A percentile compares a stretch with the other conserved stretches of the same genome.
Conservation (phyloP, 108 stramenopile species). For the Fistulifera pelliculosa region DNA sequence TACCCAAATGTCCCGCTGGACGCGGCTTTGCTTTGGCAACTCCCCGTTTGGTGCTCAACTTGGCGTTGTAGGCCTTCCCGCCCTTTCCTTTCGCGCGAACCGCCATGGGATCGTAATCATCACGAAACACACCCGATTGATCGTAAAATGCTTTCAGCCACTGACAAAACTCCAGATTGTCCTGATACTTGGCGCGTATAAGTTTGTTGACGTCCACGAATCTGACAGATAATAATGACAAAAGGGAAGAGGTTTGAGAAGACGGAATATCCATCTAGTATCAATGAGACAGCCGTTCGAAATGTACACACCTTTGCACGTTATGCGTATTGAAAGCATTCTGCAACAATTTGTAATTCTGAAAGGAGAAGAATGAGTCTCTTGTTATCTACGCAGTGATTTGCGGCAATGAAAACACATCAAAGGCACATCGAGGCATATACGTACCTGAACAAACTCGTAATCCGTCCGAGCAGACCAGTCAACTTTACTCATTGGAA, state of each 20-base stretch:
- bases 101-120: conserved; percentile 85
- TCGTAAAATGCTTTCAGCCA: conserved; percentile 97
- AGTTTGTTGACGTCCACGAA: conserved; percentile 81
- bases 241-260: no score
- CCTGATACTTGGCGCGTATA: conserved; percentile 93
- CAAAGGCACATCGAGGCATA: no score
- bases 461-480: conserved; percentile 84
- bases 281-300: no score
- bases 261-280: no score
- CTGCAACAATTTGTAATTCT: conserved; percentile 98
- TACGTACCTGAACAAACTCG: conserved; percentile 90
- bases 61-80: conserved; percentile 37
- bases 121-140: conserved; percentile 44
- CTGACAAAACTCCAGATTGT: conserved; percentile 99
- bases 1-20: background rate
- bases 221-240: no score
- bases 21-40: conserved; percentile 11
- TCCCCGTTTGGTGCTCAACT: background rate
- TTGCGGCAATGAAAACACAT: no score
- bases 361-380: no score
- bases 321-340: conserved; percentile 77
- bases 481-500: conserved; percentile 90
- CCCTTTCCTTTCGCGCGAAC: conserved; percentile 87
- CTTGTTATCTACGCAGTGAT: no score
- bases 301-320: conserved; percentile 43